Conservation (phyloP, 1,284 basidiomycete genomes). For the Sporisorium scitamineum region DNA sequence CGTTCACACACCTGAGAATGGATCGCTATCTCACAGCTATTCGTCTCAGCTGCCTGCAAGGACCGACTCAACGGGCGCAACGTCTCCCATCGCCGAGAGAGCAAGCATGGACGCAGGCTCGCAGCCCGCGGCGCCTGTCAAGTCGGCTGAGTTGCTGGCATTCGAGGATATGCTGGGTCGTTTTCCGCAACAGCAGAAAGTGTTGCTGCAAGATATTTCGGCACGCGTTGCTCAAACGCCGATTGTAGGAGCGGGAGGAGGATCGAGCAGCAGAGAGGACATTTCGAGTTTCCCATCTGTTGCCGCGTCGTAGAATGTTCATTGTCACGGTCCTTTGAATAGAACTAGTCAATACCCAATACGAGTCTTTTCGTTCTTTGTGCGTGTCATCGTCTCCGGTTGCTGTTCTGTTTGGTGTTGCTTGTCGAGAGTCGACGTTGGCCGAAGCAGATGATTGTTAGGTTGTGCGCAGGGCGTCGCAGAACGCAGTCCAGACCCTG, state of each 20-base stretch:
- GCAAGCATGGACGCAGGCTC: slow-evolving; percentile 10
- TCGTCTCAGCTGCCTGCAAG: slow-evolving; percentile 8
- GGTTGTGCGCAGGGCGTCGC: neutral
- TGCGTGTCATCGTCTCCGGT: neutral
- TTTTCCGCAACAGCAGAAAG: slow-evolving; percentile 43
- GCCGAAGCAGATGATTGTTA: neutral
- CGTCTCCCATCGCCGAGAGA: slow-evolving; percentile 15
- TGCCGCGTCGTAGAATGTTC: neutral
- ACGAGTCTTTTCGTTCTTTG: neutral
- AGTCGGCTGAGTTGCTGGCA: slow-evolving; percentile 32
- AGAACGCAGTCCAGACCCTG: neutral
- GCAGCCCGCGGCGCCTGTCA: slow-evolving; percentile 4
- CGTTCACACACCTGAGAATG: slow-evolving; percentile 29
- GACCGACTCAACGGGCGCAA: slow-evolving; percentile 16
- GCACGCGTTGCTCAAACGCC: slow-evolving; percentile 31
- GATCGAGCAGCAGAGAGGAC: neutral
- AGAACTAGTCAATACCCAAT: neutral
- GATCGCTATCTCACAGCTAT: slow-evolving; percentile 22
- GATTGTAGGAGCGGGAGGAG: neutral
- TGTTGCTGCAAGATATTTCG: slow-evolving; percentile 36
- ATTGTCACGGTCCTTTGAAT: neutral
- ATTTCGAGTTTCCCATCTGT: neutral
- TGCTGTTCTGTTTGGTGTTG: neutral
- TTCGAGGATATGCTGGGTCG: slow-evolving; percentile 46
- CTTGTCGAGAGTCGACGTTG: neutral